Evolutionary conservation across 768 basidiomycete species (phyloP), one percentile per base, ranked within the genome.

Genomic region (Floccularia luteovirens): DNA sequence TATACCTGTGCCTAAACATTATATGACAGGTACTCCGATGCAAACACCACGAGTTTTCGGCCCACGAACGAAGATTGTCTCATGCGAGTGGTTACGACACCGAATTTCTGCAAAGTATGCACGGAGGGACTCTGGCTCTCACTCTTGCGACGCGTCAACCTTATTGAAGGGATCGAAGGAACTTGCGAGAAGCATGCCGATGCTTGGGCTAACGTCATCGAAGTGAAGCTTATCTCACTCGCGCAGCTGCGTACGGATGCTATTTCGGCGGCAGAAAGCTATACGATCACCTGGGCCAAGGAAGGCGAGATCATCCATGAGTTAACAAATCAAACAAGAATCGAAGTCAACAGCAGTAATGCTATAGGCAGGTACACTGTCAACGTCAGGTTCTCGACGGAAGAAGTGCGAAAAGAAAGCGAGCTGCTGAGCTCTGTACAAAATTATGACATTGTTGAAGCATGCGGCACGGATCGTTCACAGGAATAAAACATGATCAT

Each of bases 51-150:
- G 0, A 71, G 74, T 2, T 89, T 82, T 58, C 74, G 87, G n/a
- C 87, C 87, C 3, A 89, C 86, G 2, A 85, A 87, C 47, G 79
- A 85, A 44, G 82, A 79, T 55, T 89, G 87, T 53, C 74, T 89
- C 34, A 89, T 90, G 87, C 82, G 87, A 30, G 61, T 63, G 39
- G 79, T 86, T 30, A 77, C 72, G 21, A 67, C 72, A 0, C 78
- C 83, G 40, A 74, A 82, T 51, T 83, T 89, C 54, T 89, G 87
- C 67, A 75, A 67, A 46, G 78, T 75, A 37, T 90, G 87, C 52
- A 50, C 73, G 11, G 87, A 89, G 47, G 82, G 73, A 4, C 74
- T 89, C 23, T 89, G 87, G 85, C 59, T 75, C 34, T 66, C 75
- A 13, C 73, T 87, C 16, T 67, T 87, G 5, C 56, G 59, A 31